Percentiles rank a stretch among this genome's conserved stretches.
These are phyloP conservation scores for Lophium mytilinum DNA, from an alignment of 495 filamentous ascomycete species.

Conservation along the genomic window DNA sequence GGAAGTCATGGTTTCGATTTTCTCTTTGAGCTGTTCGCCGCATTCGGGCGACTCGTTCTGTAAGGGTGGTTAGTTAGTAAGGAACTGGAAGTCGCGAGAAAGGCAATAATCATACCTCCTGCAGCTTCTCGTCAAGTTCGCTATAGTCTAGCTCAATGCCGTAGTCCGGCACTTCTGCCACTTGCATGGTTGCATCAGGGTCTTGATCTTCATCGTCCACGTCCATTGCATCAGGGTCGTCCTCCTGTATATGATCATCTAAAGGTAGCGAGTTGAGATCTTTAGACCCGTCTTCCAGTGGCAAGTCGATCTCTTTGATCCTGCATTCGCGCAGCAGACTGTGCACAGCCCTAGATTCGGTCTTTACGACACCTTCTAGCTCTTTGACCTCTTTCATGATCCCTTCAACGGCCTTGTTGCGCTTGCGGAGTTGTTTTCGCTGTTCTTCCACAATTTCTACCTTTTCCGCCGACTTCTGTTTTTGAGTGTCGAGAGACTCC, in stretches of 20 bases:
- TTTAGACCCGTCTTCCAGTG: slow-evolving; percentile 64
- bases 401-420: slow-evolving; percentile 71
- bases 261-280: slow-evolving; percentile 76
- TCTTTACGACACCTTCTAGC: slow-evolving; percentile 75
- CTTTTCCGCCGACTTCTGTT: slow-evolving; percentile 55
- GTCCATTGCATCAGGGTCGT: slow-evolving; percentile 75
- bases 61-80: neutral
- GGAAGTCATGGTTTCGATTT: slow-evolving; percentile 59
- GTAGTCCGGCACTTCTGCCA: slow-evolving; percentile 64
- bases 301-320: slow-evolving; percentile 84
- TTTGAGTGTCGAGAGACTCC: slow-evolving; percentile 59
- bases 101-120: slow-evolving; percentile 49
- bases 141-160: slow-evolving; percentile 90
- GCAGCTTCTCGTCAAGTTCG: slow-evolving; percentile 75
- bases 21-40: slow-evolving; percentile 73
- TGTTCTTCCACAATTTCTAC: slow-evolving; percentile 70
- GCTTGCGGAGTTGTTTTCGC: slow-evolving; percentile 77
- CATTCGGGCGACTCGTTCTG: slow-evolving; percentile 22
- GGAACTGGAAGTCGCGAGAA: neutral
- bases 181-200: slow-evolving; percentile 28
- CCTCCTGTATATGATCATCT: slow-evolving; percentile 64
- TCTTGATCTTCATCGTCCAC: slow-evolving; percentile 59
- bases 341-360: slow-evolving; percentile 73
- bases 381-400: slow-evolving; percentile 66
- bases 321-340: slow-evolving; percentile 80